These are phyloP conservation scores for Fusarium napiforme DNA, from an alignment of 2,329 filamentous ascomycete species.

Conservation along the genomic window DNA sequence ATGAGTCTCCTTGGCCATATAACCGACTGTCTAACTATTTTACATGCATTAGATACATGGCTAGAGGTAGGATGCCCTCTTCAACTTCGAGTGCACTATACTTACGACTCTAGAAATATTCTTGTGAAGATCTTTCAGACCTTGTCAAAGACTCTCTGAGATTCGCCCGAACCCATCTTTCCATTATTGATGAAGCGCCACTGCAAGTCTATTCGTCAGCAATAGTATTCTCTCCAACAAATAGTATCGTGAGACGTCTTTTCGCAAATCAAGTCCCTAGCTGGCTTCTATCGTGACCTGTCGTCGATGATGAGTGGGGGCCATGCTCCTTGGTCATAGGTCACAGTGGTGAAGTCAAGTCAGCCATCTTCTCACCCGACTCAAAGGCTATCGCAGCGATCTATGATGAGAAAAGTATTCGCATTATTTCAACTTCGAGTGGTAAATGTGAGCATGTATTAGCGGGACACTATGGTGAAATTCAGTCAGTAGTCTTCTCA, in stretches of 20 bases:
- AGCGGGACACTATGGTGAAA: rapidly evolving
- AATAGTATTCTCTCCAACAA: not conserved
- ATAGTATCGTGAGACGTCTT: not conserved
- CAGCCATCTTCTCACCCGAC: not conserved
- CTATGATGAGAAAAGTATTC: rapidly evolving
- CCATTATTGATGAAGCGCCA: not conserved
- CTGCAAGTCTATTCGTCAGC: not conserved
- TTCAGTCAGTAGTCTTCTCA: rapidly evolving
- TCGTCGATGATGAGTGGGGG: not conserved
- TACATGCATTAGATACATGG: not conserved
- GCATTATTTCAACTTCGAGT: not conserved
- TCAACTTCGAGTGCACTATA: rapidly evolving
- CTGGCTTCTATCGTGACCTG: not conserved
- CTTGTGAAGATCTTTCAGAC: rapidly evolving
- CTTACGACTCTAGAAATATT: not conserved
- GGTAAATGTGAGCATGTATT: not conserved
- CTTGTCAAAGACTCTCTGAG: not conserved
- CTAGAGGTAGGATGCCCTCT: rapidly evolving
- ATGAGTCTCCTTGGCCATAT: not conserved
- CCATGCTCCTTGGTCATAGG: not conserved
- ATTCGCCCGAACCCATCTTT: not conserved
- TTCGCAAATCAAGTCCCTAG: rapidly evolving
- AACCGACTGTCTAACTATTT: rapidly evolving
- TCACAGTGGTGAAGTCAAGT: too few species aligned
- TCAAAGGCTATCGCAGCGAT: not conserved